Base-by-base conservation (phyloP, 2,329 filamentous ascomycete species). In the Fusarium chaquense region DNA sequence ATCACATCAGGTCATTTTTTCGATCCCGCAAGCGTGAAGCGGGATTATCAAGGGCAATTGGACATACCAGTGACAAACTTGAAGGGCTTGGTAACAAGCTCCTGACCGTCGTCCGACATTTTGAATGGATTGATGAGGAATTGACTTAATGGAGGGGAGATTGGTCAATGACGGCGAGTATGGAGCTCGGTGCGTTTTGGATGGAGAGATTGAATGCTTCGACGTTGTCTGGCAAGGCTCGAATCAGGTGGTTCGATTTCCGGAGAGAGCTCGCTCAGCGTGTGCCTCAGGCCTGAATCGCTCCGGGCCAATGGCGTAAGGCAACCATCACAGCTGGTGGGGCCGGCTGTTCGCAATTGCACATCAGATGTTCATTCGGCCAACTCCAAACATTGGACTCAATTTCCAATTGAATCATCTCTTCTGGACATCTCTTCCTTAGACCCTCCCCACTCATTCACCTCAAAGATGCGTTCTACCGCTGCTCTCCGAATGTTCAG, bases 1-100 rank as follows among this genome's bases (percentile, higher is more conserved):
- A 71, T 72, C 73, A 63, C 62, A 78, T 79, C 76, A 77, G 76
- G 74, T 76, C 77, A 78, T 78, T 78, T 78, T 73, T 76, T 69
- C 54, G 69, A 71, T 38, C 50, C 60, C 38, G 49, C 52, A 52
- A 62, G 52, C 66, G 35, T 74, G 77, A 67, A 76, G 78, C 78
- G 78, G 78, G 77, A 78, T 78, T 78, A 79, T 78, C 72, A 62
- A 63, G 58, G 43, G 47, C 49, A 41, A 62, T 66, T 66, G 47
- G 32, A 82, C 93, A 83, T 89, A 97, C 94, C 95, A 86, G 95
- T 98, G 80, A 98, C 96, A 86, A 98, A 98, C 92, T 99, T 99
- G 92, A 99, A 99, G 84, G 97, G 97, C 91, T 98, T 99, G 85
- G 94, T 98, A 76, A 88, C 87, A 83, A 87, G 87, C 83, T 97